Base-by-base conservation (phyloP, 441 rosid genomes). In the Flueggea neowawraea region DNA sequence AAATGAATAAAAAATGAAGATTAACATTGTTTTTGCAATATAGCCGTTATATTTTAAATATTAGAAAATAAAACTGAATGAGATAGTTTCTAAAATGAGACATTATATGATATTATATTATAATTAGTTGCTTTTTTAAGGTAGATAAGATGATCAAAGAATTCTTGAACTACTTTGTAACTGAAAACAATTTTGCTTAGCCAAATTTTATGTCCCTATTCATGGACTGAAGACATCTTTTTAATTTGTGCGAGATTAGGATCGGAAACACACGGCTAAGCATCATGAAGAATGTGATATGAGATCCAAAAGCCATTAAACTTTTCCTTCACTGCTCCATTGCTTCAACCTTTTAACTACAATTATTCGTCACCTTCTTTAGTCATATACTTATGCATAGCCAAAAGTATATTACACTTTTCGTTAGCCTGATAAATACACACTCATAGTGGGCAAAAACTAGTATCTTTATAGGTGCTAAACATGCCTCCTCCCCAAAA, bases 401-500 rank as follows among this genome's bases (percentile, higher is more conserved):
- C 43, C 36, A 59, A 68, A 52, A 57, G n/a, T 63, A 10, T 44
- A 59, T 51, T 8, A 16, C 32, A 43, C 64, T 68, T 69, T 58
- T 53, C 16, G 57, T 47, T 55, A 66, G 61, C 73, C 62, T 68
- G 16, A 61, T 51, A 69, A 66, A 63, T 12, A 58, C 56, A 65
- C 16, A 22, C 10, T 54, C 17, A 51, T 12, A 63, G 52, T 58
- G 57, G 69, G 73, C 72, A 70, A 66, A 61, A 55, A 52, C 7
- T 17, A 28, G 10, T 16, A 11, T 17, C 61, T 31, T 58, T 50
- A 14, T 48, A 41, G 50, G 73, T 65, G 69, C 62, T 31, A 66
- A 72, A 64, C 75, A 74, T 72, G 79, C 78, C 52, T 67, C 63
- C 49, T 61, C 31, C 43, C 66, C 75, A n/a, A 15, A 57, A 74